Base-by-base conservation (phyloP, 2,329 filamentous ascomycete species). In the Paecilomyces variotii region DNA sequence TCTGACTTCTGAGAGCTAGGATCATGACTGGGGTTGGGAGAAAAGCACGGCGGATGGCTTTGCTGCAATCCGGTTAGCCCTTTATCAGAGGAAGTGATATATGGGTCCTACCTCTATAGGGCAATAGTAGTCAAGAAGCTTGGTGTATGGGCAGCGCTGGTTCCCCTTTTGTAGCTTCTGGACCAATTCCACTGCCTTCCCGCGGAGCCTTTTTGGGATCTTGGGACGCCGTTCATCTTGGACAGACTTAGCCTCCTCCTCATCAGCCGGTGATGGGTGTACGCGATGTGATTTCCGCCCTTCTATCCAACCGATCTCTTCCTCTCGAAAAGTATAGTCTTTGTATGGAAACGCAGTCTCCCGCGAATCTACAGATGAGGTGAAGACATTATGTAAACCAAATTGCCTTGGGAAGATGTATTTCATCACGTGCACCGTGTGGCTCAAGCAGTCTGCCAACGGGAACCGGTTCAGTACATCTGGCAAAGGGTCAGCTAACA, bases 321-420 rank as follows among this genome's bases (percentile, higher is more conserved):
- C 82, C 68, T 97, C 93, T 19, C 93, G 86, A 10, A 91, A 72
- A 0, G 88, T 92, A 69, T 96, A 96, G 71, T 96, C 91, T 67
- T 90, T 89, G 67, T 93, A 87, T 27, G 82, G 83, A 65, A 93
- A 88, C 0, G 84, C 78, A 0, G 87, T 93, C 66, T 89, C 83
- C 54, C 76, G 81, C 25, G 69, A 70, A 69, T 94, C 82, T 14
- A 88, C 80, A 2, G 78, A 75, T 4, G 86, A 89, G 0, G 86
- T 91, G 70, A 97, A 97, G n/a, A 88, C 91, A 72, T 97, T 99
- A 69, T 96, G 91, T 2, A 99, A 78, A 12, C 85, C 84, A 68
- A 96, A 97, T 68, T 97, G 92, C 10, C 87, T 82, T 32, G 94
- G 94, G 65, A 99, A 99, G 1, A 99, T 86, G 72, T 97, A 93